Base-by-base conservation (phyloP, 257 asterid genomes). In the Solanum sejunctum region DNA sequence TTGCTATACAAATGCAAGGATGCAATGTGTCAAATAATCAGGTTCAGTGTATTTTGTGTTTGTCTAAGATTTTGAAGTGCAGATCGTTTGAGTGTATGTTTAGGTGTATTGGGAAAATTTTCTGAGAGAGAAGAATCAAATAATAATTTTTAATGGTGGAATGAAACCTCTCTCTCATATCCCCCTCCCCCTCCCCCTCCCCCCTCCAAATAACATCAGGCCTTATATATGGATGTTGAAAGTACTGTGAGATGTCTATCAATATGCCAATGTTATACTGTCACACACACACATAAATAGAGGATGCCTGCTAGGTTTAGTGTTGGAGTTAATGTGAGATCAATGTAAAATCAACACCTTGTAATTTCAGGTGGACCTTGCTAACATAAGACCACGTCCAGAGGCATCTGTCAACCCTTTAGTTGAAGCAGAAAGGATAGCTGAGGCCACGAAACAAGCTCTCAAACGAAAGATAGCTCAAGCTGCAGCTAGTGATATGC, bases 381-480 rank as follows among this genome's bases (percentile, higher is more conserved):
- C 91, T 89, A 96, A 96, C 88, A 92, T 96, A 49, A 92, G 98
- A 87, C 88, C 93, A 66, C 85, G 90, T 85, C 85, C 88, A 90
- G 98, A 94, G 86, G 96, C 81, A 80, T 36, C 80, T 82, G 93
- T 91, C 15, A 88, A 96, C 88, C 90, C 98, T 84, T 85, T 96
- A 86, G 85, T 91, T 81, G 99, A 96, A 92, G 99, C 98, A 88
- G 99, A 95, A 90, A 96, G 86, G 89, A 85, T 93, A 80, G 99
- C 98, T 41, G 93, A 90, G 88, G 98, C 98, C 86, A 92, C 99
- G 66, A 96, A 92, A 89, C 97, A 95, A 86, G 99, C 99, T 63
- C 97, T 96, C 49, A 96, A 95, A 87, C 96, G 97, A 69, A 95
- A 96, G 89, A 92, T 96, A 86, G 97, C 98, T 84, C 99, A 93